phyloP scores from a whole-genome alignment of 1,284 basidiomycete species.

The Schizophyllum amplum region DNA sequence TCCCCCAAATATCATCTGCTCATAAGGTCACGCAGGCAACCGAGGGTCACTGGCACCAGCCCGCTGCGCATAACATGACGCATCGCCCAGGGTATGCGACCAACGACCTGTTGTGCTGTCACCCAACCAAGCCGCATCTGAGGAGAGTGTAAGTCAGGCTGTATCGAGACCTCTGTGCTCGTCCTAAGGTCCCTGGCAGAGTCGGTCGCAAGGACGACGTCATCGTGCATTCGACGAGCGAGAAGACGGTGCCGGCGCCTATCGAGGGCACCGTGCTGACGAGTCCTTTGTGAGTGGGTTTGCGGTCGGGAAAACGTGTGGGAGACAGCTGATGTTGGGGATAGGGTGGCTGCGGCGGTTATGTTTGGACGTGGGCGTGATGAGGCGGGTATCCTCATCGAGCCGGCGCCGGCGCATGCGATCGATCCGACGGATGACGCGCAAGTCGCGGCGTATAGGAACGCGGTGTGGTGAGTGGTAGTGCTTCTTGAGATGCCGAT shows the following conservation, averaged over 20 bases:
- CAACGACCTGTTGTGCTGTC: conserved; percentile 11
- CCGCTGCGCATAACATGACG: conserved; percentile 12
- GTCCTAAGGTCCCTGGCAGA: not conserved
- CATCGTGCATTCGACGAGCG: conserved; percentile 5
- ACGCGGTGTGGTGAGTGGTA: conserved; percentile 25
- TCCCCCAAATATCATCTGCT: too few relatives aligned
- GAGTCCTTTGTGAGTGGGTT: not conserved
- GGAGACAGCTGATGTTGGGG: not conserved
- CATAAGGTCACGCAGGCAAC: not conserved
- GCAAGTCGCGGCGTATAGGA: conserved; percentile 24
- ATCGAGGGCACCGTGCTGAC: not conserved
- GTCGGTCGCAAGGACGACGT: conserved; percentile 8
- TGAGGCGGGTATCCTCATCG: conserved; percentile 32
- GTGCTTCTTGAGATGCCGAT: too few relatives aligned
- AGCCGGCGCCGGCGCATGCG: conserved; percentile 17
- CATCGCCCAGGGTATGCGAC: conserved; percentile 15
- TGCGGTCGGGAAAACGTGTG: not conserved
- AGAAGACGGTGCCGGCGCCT: conserved; percentile 7
- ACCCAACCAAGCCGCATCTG: conserved; percentile 12
- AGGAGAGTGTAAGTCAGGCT: conserved; percentile 10
- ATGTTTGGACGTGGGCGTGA: conserved; percentile 34
- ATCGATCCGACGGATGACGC: conserved; percentile 21
- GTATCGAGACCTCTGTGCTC: not conserved
- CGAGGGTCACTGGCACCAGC: not conserved
- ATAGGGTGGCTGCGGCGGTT: conserved; percentile 24